Percentiles rank a stretch among this genome's conserved stretches.
These are phyloP conservation scores for Thecaphora frezii DNA, from an alignment of 1,284 basidiomycete genomes.

Conservation along the genomic window DNA sequence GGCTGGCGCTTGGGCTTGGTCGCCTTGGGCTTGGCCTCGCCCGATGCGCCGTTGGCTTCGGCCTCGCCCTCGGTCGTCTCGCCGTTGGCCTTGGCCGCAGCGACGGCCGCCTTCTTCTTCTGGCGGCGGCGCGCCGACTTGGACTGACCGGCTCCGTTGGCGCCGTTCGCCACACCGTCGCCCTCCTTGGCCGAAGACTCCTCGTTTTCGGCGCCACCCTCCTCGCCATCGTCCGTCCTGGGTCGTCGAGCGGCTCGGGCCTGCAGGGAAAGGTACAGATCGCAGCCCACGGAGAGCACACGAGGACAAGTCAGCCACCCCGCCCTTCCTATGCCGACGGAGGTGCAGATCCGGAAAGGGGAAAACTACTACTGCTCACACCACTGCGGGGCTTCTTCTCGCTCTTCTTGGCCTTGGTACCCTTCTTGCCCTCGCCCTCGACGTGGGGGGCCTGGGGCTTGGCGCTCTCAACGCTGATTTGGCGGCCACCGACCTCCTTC, in stretches of 20 bases:
- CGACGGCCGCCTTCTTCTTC: conserved; percentile 37
- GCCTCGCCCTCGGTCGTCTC: conserved; percentile 11
- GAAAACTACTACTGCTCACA: too few relatives aligned
- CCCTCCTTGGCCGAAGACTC: conserved; percentile 18
- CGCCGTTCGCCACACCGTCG: conserved; percentile 9
- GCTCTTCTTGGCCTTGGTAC: conserved; percentile 15
- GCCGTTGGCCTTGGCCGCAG: conserved; percentile 20
- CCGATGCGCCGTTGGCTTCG: conserved; percentile 14
- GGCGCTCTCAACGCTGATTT: conserved; percentile 51
- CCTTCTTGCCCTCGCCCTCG: conserved; percentile 24
- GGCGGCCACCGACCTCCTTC: conserved; percentile 48
- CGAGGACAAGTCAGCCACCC: too few relatives aligned
- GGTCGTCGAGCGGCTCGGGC: conserved; percentile 35
- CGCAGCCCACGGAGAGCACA: too few relatives aligned
- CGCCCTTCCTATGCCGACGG: too few relatives aligned
- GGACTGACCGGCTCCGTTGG: conserved; percentile 24
- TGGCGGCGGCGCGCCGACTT: conserved; percentile 40
- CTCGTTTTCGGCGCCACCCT: conserved; percentile 35
- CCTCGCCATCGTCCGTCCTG: conserved; percentile 47
- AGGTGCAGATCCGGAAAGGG: too few relatives aligned
- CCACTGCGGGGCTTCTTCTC: conserved; percentile 4
- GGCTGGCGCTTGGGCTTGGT: conserved; percentile 28
- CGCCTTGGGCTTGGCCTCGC: conserved; percentile 16
- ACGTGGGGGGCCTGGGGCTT: conserved; percentile 42
- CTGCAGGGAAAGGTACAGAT: neutral